Percentiles rank a stretch among this genome's conserved stretches.
phyloP scores from a whole-genome alignment of 139 green algal genomes.

The Volvox africanus region DNA sequence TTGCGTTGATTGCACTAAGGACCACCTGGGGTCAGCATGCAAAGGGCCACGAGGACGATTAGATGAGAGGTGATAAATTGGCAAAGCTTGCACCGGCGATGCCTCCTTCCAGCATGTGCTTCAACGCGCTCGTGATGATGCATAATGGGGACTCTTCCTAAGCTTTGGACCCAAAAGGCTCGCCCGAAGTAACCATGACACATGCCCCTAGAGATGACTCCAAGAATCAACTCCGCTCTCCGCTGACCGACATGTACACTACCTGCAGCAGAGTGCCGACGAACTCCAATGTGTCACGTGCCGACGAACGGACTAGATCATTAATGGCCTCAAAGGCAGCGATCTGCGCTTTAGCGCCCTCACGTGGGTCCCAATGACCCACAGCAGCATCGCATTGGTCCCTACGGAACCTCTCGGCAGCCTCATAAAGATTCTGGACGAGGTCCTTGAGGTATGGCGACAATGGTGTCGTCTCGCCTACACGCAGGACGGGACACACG shows the following conservation, averaged over 20 bases:
- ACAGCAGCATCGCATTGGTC: constrained; percentile 38
- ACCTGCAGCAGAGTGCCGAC: constrained; percentile 51
- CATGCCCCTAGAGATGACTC: no score
- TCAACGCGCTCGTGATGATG: no score
- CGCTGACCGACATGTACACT: no score
- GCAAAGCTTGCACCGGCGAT: no score
- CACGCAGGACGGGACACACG: background rate
- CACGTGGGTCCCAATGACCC: no score
- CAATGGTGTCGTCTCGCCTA: constrained; percentile 76
- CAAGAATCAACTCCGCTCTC: no score
- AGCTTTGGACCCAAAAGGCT: no score
- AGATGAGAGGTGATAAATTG: no score
- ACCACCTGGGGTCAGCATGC: constrained; percentile 47
- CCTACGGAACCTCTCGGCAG: constrained; percentile 53
- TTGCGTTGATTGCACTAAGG: constrained; percentile 62
- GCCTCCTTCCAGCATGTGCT: no score
- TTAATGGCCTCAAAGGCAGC: constrained; percentile 97
- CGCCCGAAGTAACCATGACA: no score
- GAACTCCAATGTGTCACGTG: constrained; percentile 81
- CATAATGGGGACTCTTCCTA: no score
- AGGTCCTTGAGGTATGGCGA: constrained; percentile 92
- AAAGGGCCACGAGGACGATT: background rate
- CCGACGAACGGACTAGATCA: constrained; percentile 87
- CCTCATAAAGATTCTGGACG: constrained; percentile 81
- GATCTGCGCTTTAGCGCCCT: constrained; percentile 63